Evolutionary conservation across 257 asterid genomes (phyloP), one percentile per base, ranked within the genome.

Genomic region (Parsonsia alboflavescens): DNA sequence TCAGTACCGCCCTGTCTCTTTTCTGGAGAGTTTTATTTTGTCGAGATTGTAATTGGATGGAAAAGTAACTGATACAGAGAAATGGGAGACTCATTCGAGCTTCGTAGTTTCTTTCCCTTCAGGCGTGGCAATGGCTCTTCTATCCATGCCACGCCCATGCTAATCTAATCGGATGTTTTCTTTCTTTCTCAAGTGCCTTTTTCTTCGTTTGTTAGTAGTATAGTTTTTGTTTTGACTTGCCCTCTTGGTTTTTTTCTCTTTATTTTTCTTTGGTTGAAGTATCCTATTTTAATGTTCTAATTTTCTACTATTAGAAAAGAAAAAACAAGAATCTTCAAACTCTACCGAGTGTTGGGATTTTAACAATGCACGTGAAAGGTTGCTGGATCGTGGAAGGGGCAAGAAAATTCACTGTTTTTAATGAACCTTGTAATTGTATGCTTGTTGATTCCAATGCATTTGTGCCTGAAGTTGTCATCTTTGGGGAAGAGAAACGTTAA

Each of bases 311-410:
- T 28, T 57, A 39, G 76, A 13, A 46, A 42, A 74, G 33, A 54
- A 48, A 68, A 66, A 70, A 46, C 22, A 61, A 1, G 39, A n/a
- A n/a, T 36, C 45, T 68, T n/a, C 44, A 4, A n/a, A n/a, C n/a
- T n/a, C n/a, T n/a, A n/a, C n/a, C n/a, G n/a, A 58, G 54, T 70
- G 71, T 79, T 70, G 71, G 79, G 83, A 71, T 79, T 71, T 46
- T 71, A 50, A 67, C 10, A 54, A 76, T 68, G 78, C 84, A 80
- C 76, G 80, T 80, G 84, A 80, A 72, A 58, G 73, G 63, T 39
- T 30, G 54, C 75, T 67, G 66, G 82, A 59, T 48, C 73, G 39
- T 33, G 53, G 57, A 68, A 69, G 65, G 48, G 73, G 73, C 77
- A 67, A 62, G 56, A 28, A 78, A 80, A 72, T 72, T 22, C 68